Base-by-base conservation (phyloP, 306 rosid genomes). In the Cucurbita maxima region DNA sequence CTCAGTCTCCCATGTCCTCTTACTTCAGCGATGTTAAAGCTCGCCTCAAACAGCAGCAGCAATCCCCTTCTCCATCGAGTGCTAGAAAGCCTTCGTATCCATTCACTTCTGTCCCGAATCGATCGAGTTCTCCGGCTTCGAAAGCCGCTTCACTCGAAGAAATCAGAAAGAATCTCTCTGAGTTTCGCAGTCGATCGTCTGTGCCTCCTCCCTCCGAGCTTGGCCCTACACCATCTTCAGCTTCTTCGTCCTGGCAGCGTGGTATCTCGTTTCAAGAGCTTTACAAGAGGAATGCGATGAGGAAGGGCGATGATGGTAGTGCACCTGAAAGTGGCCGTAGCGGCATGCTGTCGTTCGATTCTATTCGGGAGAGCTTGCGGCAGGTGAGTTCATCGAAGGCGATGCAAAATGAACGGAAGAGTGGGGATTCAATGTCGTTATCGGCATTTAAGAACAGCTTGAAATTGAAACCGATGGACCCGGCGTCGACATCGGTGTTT, bases 141-240 rank as follows among this genome's bases (percentile, higher is more conserved):
- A 58, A 44, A 58, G 56, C 18, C 10, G 34, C 52, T 37, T 44
- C 79, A 8, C 1, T 73, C 0, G 81, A 79, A 3, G 85, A 84
- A 74, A 83, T 88, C 77, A 64, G 44, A 7, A 83, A 75, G 45
- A 86, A 85, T 25, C 83, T 87, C 34, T n/a, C 83, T 0, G 75
- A 80, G 76, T 88, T 72, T 58, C 70, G 76, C 20, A 75, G 10
- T 4, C 58, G 76, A 75, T 61, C 78, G 36, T 25, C 58, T 15
- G 45, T 10, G 44, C 83, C 71, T 8, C 66, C 40, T 1, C 70
- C 79, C 71, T 38, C 50, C 11, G 76, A 62, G 0, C 18, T 74
- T 9, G 50, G 41, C 14, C 19, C 76, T 18, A 5, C 73, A 30
- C 25, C 79, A 4, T 22, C 74, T 47, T 44, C 78, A 16, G 34